A percentile compares a stretch with the other conserved stretches of the same genome.
phyloP scores from a whole-genome alignment of 371 early-diverging fungal species.

The Mucor mucedo region DNA sequence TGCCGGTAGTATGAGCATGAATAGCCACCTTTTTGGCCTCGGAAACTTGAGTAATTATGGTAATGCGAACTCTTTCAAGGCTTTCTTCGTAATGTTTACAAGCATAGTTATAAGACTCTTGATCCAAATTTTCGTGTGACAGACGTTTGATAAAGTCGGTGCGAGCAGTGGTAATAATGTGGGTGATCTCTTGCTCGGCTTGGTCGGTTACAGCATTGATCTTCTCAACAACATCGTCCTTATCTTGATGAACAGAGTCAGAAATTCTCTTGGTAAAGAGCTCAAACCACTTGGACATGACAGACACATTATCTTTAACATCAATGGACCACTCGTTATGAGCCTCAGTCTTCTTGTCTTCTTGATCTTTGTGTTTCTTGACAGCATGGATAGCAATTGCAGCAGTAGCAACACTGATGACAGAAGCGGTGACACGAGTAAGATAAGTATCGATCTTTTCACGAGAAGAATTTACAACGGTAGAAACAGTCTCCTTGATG shows the following conservation, averaged over 20 bases:
- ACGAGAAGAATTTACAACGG: constrained; percentile 18
- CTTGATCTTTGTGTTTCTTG: constrained; percentile 23
- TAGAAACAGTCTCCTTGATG: constrained; percentile 41
- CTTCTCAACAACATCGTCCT: constrained; percentile 16
- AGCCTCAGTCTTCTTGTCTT: constrained; percentile 17
- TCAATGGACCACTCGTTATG: constrained; percentile 21
- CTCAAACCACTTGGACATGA: constrained; percentile 35
- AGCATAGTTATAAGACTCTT: constrained; percentile 32
- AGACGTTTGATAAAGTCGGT: constrained; percentile 32
- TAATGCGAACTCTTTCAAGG: constrained; percentile 24
- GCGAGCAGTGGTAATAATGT: constrained; percentile 32
- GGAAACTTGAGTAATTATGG: constrained; percentile 27
- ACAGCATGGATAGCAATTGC: constrained; percentile 28
- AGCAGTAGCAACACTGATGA: constrained; percentile 33
- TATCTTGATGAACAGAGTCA: constrained; percentile 10
- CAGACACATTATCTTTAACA: constrained; percentile 30
- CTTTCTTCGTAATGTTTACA: constrained; percentile 38
- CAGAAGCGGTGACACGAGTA: constrained; percentile 26
- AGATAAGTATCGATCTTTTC: constrained; percentile 31
- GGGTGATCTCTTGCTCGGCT: constrained; percentile 34
- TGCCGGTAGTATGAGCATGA: constrained; percentile 30
- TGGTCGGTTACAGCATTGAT: constrained; percentile 19
- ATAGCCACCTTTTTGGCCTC: constrained; percentile 38
- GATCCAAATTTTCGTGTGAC: constrained; percentile 30
- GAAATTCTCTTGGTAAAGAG: constrained; percentile 27